Percentiles rank a stretch among this genome's conserved stretches.
phyloP scores from a whole-genome alignment of 768 basidiomycete species.

The Macrolepiota fuliginosa region DNA sequence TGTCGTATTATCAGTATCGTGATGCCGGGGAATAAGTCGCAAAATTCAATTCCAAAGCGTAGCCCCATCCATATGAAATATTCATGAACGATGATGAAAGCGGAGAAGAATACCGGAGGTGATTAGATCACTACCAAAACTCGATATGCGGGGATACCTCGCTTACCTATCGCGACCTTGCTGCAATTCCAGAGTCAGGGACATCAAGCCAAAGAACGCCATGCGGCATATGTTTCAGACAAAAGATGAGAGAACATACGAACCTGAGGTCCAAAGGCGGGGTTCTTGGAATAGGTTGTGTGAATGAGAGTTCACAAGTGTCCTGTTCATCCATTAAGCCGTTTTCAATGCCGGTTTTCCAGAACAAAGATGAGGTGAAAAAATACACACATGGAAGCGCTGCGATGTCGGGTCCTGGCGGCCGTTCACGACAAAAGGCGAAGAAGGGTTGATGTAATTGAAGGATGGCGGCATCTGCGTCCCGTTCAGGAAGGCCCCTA shows the following conservation, averaged over 20 bases:
- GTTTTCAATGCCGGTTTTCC: neutral
- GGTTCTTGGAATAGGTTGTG: conserved; percentile 35
- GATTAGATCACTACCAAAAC: neutral
- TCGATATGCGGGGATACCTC: neutral
- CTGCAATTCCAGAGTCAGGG: conserved; percentile 19
- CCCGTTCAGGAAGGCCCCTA: conserved; percentile 48
- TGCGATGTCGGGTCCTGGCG: conserved; percentile 42
- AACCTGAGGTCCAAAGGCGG: conserved; percentile 48
- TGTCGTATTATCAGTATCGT: neutral
- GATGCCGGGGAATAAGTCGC: neutral
- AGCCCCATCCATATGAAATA: neutral
- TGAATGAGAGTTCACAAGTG: conserved; percentile 38
- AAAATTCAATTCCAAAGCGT: neutral
- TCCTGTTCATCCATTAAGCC: conserved; percentile 26
- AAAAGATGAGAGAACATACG: neutral
- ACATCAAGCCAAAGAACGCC: neutral
- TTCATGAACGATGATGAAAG: neutral
- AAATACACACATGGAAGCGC: conserved; percentile 40
- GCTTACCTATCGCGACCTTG: conserved; percentile 44
- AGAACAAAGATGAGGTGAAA: neutral
- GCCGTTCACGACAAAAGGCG: conserved; percentile 42
- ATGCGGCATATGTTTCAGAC: neutral
- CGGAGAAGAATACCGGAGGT: neutral
- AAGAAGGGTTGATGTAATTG: conserved; percentile 45
- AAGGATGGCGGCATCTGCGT: conserved; percentile 35